Percentiles rank a stretch among this genome's conserved stretches.
Conservation (phyloP, 495 filamentous ascomycete species). For the Glonium stellatum region DNA sequence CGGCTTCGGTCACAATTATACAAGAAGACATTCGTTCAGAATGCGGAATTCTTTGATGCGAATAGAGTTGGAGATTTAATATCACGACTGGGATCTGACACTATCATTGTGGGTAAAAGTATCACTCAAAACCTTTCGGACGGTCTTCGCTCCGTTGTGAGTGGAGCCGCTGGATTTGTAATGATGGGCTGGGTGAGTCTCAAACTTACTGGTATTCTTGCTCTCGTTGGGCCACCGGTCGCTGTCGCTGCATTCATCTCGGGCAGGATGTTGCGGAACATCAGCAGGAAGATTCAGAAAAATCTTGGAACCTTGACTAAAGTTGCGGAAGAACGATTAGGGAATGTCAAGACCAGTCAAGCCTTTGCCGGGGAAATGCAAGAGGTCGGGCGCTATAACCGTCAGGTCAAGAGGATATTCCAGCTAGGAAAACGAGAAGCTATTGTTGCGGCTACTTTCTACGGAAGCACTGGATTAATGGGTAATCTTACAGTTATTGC, state of each 20-base stretch:
- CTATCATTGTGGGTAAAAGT: slow-evolving; percentile 94
- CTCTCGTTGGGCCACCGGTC: slow-evolving; percentile 82
- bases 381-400: slow-evolving; percentile 85
- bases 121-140: slow-evolving; percentile 97
- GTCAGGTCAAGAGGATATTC: slow-evolving; percentile 86
- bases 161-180: slow-evolving; percentile 76
- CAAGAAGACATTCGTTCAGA: slow-evolving; percentile 81
- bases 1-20: slow-evolving; percentile 84
- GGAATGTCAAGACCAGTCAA: slow-evolving; percentile 92
- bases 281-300: slow-evolving; percentile 86
- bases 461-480: slow-evolving; percentile 75
- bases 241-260: slow-evolving; percentile 89
- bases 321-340: slow-evolving; percentile 90
- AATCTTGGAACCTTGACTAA: slow-evolving; percentile 88
- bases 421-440: slow-evolving; percentile 78
- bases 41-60: slow-evolving; percentile 98
- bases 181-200: slow-evolving; percentile 91
- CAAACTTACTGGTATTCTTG: slow-evolving; percentile 80
- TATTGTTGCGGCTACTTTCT: slow-evolving; percentile 83
- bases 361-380: slow-evolving; percentile 89
- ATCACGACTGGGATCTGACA: slow-evolving; percentile 89
- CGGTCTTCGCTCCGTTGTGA: slow-evolving; percentile 79
- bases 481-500: slow-evolving; percentile 94
- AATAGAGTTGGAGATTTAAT: slow-evolving; percentile 95
- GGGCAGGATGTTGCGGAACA: slow-evolving; percentile 73